Base-by-base conservation (phyloP, 2,329 filamentous ascomycete species). In the Cladosporium sphaerospermum region DNA sequence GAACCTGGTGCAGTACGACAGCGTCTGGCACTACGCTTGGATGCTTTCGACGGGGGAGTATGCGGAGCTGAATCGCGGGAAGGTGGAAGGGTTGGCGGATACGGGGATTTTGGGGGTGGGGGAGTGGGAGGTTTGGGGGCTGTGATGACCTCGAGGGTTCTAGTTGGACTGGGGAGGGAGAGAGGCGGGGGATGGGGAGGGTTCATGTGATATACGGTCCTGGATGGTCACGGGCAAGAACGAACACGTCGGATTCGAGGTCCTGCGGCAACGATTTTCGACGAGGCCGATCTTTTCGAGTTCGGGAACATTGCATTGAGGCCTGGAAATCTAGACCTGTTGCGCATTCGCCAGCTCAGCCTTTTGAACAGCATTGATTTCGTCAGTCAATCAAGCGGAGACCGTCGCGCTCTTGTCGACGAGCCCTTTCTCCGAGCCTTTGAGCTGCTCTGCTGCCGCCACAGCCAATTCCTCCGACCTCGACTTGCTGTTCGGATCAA, bases 401-500 rank as follows among this genome's bases (percentile, higher is more conserved):
- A 41, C 39, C 14, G 39, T 41, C 39, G n/a, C 39, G 9, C 9
- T 41, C 14, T 9, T n/a, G 13, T 41, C 39, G 14, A 41, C 39
- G 18, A 13, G 9, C 1, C 39, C 39, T 14, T n/a, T 14, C 13
- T 41, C 39, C 2, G 23, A 28, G 23, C 3, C 23, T 28, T 3
- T 4, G 23, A 28, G 23, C 23, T 28, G 23, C 18, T 18, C 39
- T 16, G 39, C 13, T 7, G 39, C 39, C 18, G 34, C 42, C 8
- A 9, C 3, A 18, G 45, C 45, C 32, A 48, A 28, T 9, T 23
- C 18, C 18, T 53, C 51, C 28, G 51, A 36, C 36, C 78, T 67
- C 1, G 75, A 75, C n/a, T 66, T 72, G 61, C 78, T 81, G 10
- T 72, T 68, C 0, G 76, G 72, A 56, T 82, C 78, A 4, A 79